Percentiles rank a stretch among this genome's conserved stretches.
These are phyloP conservation scores for Podila clonocystis DNA, from an alignment of 192 early-diverging fungal species.

Conservation along the genomic window DNA sequence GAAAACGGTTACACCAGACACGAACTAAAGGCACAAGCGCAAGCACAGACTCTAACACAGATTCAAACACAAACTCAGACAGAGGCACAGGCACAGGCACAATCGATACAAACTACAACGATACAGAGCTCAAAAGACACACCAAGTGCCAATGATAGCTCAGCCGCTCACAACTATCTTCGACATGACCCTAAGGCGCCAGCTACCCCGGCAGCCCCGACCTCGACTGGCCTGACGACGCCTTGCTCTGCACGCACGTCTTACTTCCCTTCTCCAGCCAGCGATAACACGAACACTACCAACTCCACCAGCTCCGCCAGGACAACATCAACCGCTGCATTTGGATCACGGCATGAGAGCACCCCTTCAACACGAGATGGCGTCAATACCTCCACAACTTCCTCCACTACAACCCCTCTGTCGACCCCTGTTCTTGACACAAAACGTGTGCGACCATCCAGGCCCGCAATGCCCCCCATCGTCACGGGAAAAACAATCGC, in stretches of 20 bases:
- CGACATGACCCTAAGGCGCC: conserved; percentile 6
- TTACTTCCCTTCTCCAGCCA: conserved; percentile 29
- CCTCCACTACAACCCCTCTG: not conserved
- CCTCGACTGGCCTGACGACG: conserved; percentile 8
- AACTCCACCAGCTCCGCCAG: not conserved
- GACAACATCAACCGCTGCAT: conserved; percentile 2
- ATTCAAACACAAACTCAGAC: no score
- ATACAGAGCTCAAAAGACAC: not conserved
- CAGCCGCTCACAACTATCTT: not conserved
- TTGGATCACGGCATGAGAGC: not conserved
- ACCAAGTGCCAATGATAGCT: not conserved
- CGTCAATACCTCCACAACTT: not conserved
- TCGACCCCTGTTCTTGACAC: not conserved
- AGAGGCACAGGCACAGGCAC: not conserved
- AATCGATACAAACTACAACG: not conserved
- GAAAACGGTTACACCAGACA: no score
- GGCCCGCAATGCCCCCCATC: conserved; percentile 1
- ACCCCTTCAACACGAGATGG: not conserved
- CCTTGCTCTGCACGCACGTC: conserved; percentile 18
- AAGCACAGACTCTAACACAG: no score
- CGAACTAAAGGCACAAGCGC: no score
- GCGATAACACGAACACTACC: conserved; percentile 6
- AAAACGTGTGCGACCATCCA: not conserved
- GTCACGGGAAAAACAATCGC: conserved; percentile 1
- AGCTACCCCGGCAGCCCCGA: conserved; percentile 15